Evolutionary conservation across 352 stramenopile species (phyloP).

Genomic region (Globisporangium okanoganense): DNA sequence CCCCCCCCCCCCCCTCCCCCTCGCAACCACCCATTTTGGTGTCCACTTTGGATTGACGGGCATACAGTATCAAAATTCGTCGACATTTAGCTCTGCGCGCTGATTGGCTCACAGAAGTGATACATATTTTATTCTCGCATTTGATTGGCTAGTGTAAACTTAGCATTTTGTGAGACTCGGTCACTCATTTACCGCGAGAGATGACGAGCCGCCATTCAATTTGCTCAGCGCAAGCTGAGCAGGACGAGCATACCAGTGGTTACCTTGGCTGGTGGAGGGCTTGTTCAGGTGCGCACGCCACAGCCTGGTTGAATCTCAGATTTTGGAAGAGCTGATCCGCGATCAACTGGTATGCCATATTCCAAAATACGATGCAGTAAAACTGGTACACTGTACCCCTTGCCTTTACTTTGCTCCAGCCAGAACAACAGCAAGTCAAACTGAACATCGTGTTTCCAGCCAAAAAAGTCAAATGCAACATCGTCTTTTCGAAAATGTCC

Average conservation of each 20-base stretch:
- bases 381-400: neutral
- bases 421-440: neutral
- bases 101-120: conserved; percentile 1
- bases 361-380: neutral
- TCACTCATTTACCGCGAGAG: neutral
- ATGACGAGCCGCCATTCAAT: neutral
- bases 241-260: too few species aligned
- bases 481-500: neutral
- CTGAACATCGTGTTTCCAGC: conserved; percentile 1
- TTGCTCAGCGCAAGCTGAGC: neutral
- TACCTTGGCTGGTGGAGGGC: too few species aligned
- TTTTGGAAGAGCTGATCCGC: too few species aligned
- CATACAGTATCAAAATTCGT: neutral
- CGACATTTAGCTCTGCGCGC: neutral
- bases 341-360: neutral
- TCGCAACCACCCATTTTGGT: neutral
- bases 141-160: neutral
- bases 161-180: neutral
- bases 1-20: too few species aligned
- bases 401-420: too few species aligned
- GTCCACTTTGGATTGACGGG: neutral
- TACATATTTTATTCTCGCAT: neutral
- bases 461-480: neutral
- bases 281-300: too few species aligned
- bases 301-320: too few species aligned